These are phyloP conservation scores for Aspergillus fumigatiaffinis DNA, from an alignment of 2,329 filamentous ascomycete species.

Conservation along the genomic window DNA sequence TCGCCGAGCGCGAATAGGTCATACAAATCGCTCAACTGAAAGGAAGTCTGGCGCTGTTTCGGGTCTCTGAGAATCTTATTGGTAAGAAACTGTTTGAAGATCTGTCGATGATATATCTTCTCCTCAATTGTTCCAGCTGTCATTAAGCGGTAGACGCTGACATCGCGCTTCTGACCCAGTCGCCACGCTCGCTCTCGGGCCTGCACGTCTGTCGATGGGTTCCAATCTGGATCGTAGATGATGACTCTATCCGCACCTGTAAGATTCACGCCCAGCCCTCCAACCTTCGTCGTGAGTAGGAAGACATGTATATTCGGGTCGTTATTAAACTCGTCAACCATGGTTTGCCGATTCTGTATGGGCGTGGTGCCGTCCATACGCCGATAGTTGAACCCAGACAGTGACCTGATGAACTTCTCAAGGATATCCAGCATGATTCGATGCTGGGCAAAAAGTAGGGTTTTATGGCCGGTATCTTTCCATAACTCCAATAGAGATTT, in stretches of 20 bases:
- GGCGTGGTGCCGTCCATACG: constrained; percentile 93
- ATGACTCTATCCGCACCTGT: constrained; percentile 95
- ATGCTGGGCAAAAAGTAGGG: constrained; percentile 86
- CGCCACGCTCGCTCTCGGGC: constrained; percentile 95
- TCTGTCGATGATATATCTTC: constrained; percentile 97
- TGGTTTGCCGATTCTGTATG: constrained; percentile 79
- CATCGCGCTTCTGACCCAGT: constrained; percentile 87
- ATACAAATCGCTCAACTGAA: constrained; percentile 84
- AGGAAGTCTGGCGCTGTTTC: constrained; percentile 77
- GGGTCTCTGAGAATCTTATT: constrained; percentile 95
- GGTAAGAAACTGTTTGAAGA: constrained; percentile 96
- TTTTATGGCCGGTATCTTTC: constrained; percentile 91
- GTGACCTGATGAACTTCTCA: constrained; percentile 68
- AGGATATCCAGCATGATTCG: constrained; percentile 94
- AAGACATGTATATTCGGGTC: constrained; percentile 79
- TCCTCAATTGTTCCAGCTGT: constrained; percentile 97
- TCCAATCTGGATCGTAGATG: constrained; percentile 99
- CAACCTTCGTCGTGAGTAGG: constrained; percentile 90
- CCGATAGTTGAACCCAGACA: constrained; percentile 70
- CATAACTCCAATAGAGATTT: constrained; percentile 82
- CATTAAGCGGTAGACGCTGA: constrained; percentile 97
- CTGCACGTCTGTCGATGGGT: constrained; percentile 93
- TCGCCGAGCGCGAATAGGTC: constrained; percentile 81
- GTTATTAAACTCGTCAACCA: constrained; percentile 92
- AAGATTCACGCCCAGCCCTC: constrained; percentile 87